Evolutionary conservation across 202 grass and related monocot species (phyloP).

Genomic region (Musa balbisiana): DNA sequence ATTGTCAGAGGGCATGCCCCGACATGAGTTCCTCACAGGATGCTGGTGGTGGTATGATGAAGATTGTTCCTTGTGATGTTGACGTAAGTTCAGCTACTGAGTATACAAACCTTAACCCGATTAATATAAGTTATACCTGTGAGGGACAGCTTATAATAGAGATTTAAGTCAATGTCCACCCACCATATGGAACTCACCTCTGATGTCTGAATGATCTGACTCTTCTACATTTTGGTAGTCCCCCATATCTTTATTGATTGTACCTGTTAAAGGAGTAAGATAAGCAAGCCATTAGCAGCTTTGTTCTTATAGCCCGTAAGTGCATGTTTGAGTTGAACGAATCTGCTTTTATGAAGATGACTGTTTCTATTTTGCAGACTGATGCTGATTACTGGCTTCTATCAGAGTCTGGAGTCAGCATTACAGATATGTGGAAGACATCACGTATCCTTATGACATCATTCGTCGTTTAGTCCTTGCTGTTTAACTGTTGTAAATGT

Average conservation of each 20-base stretch:
- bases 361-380: conserved; percentile 39
- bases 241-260: no score
- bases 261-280: no score
- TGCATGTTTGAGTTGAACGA: neutral
- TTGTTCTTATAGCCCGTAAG: neutral
- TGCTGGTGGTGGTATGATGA: conserved; percentile 49
- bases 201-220: no score
- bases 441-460: conserved; percentile 52
- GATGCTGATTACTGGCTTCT: conserved; percentile 78
- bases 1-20: conserved; percentile 18
- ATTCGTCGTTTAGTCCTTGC: neutral
- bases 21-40: conserved; percentile 40
- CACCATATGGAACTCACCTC: no score
- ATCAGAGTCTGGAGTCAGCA: conserved; percentile 51
- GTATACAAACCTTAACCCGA: conserved; percentile 6
- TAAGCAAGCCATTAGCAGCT: neutral
- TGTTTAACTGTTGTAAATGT: neutral
- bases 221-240: no score
- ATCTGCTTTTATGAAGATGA: neutral
- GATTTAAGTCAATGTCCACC: no score
- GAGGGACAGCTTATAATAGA: no score
- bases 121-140: neutral
- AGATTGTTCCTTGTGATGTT: conserved; percentile 64
- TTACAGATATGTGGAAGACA: conserved; percentile 71
- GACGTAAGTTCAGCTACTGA: conserved; percentile 42